phyloP scores from a whole-genome alignment of 1,139 yeast genomes.

The Candida sojae region DNA sequence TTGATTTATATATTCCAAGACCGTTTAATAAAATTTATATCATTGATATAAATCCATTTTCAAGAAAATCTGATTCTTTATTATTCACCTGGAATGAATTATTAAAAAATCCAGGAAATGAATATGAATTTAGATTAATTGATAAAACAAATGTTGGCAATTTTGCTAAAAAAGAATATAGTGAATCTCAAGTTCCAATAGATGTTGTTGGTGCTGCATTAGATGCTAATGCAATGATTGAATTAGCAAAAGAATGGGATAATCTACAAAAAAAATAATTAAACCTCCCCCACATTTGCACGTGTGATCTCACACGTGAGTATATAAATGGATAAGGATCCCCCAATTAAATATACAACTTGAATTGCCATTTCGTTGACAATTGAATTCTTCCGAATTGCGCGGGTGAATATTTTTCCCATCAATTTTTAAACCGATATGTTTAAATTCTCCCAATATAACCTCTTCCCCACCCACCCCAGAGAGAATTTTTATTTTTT shows the following conservation, averaged over 20 bases:
- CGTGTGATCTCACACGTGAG: no score
- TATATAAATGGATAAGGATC: neutral
- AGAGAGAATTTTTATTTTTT: neutral
- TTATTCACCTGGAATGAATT: conserved; percentile 87
- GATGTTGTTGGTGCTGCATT: conserved; percentile 86
- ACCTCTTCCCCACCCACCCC: neutral
- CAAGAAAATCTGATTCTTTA: conserved; percentile 72
- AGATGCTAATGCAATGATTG: conserved; percentile 64
- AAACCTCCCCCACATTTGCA: neutral
- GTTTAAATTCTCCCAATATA: no score
- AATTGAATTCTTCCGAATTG: neutral
- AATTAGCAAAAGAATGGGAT: conserved; percentile 62
- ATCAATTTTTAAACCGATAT: no score
- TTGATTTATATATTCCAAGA: conserved; percentile 81
- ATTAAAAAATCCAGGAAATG: conserved; percentile 18
- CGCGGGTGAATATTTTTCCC: no score
- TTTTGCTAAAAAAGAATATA: conserved; percentile 77
- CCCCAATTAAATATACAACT: neutral
- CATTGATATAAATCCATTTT: conserved; percentile 85
- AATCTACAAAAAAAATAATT: conserved; percentile 11
- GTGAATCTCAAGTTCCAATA: conserved; percentile 88
- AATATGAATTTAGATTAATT: conserved; percentile 58
- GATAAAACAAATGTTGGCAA: conserved; percentile 67
- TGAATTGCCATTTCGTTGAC: neutral
- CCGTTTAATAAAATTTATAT: conserved; percentile 67